phyloP scores from a whole-genome alignment of 306 rosid species.

The Calophaca sinica region DNA sequence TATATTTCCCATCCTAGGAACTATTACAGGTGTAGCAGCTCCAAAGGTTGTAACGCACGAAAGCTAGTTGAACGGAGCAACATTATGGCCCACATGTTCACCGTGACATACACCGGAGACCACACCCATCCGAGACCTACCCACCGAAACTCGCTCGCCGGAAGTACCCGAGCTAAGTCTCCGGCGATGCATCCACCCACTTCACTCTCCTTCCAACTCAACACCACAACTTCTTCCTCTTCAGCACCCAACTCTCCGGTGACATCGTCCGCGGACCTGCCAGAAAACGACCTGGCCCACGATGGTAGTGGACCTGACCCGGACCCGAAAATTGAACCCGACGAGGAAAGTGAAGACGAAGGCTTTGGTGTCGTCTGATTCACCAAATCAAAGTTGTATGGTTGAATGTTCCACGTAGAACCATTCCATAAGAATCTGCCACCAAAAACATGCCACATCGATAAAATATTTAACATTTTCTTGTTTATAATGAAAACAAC shows the following conservation, averaged over 20 bases:
- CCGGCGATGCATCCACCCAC: neutral
- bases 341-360: too few relatives aligned
- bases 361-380: too few relatives aligned
- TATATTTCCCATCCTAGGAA: slow-evolving; percentile 53
- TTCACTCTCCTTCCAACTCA: neutral
- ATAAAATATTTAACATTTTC: too few relatives aligned
- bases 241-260: neutral
- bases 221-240: neutral
- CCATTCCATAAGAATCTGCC: too few relatives aligned
- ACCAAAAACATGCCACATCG: too few relatives aligned
- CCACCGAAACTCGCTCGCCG: slow-evolving; percentile 81
- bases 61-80: slow-evolving; percentile 83
- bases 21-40: slow-evolving; percentile 84
- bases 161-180: slow-evolving; percentile 61
- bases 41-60: slow-evolving; percentile 74
- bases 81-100: slow-evolving; percentile 55
- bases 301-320: too few relatives aligned
- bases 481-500: too few relatives aligned
- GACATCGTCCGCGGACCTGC: too few relatives aligned
- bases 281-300: too few relatives aligned
- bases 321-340: too few relatives aligned
- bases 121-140: slow-evolving; percentile 78
- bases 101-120: slow-evolving; percentile 76
- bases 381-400: too few relatives aligned
- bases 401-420: too few relatives aligned